A percentile compares a stretch with the other conserved stretches of the same genome.
Evolutionary conservation across 176 grass and related monocot genomes (phyloP).

Genomic region (Avena atlantica): DNA sequence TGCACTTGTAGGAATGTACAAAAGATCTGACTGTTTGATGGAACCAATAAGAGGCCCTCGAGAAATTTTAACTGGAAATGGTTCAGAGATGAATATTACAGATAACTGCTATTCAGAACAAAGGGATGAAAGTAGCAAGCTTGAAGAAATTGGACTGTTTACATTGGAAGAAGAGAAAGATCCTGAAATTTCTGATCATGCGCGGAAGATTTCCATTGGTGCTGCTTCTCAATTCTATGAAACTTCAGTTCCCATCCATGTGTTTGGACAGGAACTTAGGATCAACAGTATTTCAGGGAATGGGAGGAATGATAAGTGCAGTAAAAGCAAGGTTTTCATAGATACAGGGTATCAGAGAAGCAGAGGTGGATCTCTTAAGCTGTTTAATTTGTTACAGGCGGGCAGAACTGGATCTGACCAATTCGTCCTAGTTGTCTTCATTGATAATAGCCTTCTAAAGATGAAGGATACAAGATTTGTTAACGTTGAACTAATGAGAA

Average conservation of each 20-base stretch:
- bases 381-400: slow-evolving; percentile 38
- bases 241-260: slow-evolving; percentile 35
- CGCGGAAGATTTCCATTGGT: slow-evolving; percentile 35
- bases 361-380: slow-evolving; percentile 19
- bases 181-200: slow-evolving; percentile 27
- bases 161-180: slow-evolving; percentile 56
- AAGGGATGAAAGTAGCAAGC: slow-evolving; percentile 34
- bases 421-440: slow-evolving; percentile 55
- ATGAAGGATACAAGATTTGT: slow-evolving; percentile 43
- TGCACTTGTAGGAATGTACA: slow-evolving; percentile 90
- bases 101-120: slow-evolving; percentile 42
- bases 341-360: slow-evolving; percentile 39
- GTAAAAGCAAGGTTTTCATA: slow-evolving; percentile 34
- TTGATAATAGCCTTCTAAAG: slow-evolving; percentile 41
- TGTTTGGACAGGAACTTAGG: slow-evolving; percentile 40
- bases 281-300: slow-evolving; percentile 30
- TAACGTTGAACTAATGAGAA: slow-evolving; percentile 40
- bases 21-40: slow-evolving; percentile 48
- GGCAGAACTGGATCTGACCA: slow-evolving; percentile 38
- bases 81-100: slow-evolving; percentile 6
- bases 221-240: slow-evolving; percentile 49
- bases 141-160: slow-evolving; percentile 65
- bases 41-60: slow-evolving; percentile 37
- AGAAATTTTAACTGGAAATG: slow-evolving; percentile 39
- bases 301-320: slow-evolving; percentile 19